phyloP scores from a whole-genome alignment of 192 early-diverging fungal genomes.

The Umbelopsis sp. region DNA sequence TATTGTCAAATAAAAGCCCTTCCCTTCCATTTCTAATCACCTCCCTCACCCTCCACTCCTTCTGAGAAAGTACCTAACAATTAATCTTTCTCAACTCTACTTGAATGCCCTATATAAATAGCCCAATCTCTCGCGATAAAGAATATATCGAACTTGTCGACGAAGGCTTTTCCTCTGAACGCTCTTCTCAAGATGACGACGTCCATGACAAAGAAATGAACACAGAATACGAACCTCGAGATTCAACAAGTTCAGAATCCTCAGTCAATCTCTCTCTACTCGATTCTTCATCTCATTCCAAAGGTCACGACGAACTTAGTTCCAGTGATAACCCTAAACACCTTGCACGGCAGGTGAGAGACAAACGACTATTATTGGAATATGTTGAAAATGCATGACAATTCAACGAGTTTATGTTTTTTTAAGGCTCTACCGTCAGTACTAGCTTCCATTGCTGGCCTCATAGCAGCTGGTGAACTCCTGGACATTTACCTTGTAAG shows the following conservation, averaged over 20 bases:
- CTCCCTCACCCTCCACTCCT: background rate
- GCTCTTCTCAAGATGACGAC: background rate
- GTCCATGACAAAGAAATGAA: background rate
- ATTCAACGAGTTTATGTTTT: background rate
- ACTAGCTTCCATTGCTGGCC: slow-evolving; percentile 68
- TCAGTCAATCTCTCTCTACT: background rate
- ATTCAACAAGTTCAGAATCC: background rate
- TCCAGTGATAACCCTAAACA: background rate
- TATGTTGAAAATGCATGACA: background rate
- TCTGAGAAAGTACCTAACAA: background rate
- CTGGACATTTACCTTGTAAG: slow-evolving; percentile 61
- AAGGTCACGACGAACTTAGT: background rate
- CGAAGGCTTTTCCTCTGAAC: slow-evolving; percentile 10
- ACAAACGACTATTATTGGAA: background rate
- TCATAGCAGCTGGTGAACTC: slow-evolving; percentile 69
- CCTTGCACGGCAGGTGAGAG: slow-evolving; percentile 3
- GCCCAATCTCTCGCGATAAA: background rate
- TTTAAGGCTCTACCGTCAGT: slow-evolving; percentile 61
- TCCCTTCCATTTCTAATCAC: background rate
- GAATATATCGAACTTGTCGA: slow-evolving; percentile 8
- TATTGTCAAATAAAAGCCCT: background rate
- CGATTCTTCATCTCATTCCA: background rate
- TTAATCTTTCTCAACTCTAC: background rate
- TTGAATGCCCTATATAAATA: background rate
- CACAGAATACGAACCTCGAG: background rate